Base-by-base conservation (phyloP, 176 grass and related monocot genomes). In the Raddia distichophylla region DNA sequence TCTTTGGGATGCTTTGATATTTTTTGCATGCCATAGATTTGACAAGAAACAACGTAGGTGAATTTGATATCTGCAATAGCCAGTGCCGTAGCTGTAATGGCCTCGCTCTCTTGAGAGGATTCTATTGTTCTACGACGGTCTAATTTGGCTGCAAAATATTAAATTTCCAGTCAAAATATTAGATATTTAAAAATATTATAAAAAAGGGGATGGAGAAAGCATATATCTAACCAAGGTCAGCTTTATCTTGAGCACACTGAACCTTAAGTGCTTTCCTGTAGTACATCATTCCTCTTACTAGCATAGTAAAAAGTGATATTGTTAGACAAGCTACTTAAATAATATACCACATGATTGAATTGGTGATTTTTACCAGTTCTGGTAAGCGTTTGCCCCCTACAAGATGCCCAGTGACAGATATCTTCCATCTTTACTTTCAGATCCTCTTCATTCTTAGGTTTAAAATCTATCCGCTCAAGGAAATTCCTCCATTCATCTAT, bases 241-340 rank as follows among this genome's bases (percentile, higher is more conserved):
- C 16, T 20, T 49, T 72, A 75, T 99, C 96, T 74, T 95, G 84
- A 14, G 52, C 62, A 52, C 57, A 95, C 60, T 99, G 96, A 72
- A 88, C 72, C 70, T 90, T 51, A 80, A 99, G 89, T 62, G 96
- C 96, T 40, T 3, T 82, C 69, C 83, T 90, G 34, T 99, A 99
- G 82, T 99, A 99, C 96, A 99, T 99, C 91, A 99, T 93, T 81
- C 96, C 96, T 95, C 96, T 93, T 45, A 99, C 96, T 99, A 63
- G 61, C 17, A 81, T 70, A 82, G 50, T 82, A 50, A 69, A 90
- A 74, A 60, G 10, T 53, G 59, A 62, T 1, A 62, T 1, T 55
- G 48, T 84, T 55, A 84, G 49, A 72, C 51, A 89, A 48, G 44
- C 48, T 72, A 80, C 69, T 44, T 33, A 78, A 15, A 49, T 19